Evolutionary conservation across 2,329 filamentous ascomycete genomes (phyloP).

Genomic region (Nemania bipapillata): DNA sequence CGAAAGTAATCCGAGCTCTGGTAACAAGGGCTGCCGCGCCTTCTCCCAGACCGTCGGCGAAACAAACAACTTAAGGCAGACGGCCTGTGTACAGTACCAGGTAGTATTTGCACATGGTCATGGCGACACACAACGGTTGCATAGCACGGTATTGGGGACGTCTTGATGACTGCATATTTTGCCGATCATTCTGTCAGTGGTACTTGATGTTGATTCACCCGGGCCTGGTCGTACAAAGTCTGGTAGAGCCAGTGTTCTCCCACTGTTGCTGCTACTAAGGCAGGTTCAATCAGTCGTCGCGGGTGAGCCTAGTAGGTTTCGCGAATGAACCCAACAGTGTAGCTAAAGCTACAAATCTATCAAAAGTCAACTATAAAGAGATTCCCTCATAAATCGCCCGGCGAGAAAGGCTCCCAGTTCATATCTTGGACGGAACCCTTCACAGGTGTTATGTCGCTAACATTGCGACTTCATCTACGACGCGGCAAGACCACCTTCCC

Average conservation of each 20-base stretch:
- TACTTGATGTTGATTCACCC: slow-evolving; percentile 36
- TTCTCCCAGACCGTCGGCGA: slow-evolving; percentile 8
- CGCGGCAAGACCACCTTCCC: slow-evolving; percentile 15
- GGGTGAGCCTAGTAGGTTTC: neutral
- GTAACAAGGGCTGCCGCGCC: slow-evolving; percentile 11
- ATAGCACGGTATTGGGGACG: slow-evolving; percentile 26
- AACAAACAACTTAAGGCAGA: slow-evolving; percentile 25
- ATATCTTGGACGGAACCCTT: neutral
- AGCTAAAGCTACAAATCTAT: neutral
- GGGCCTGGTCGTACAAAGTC: slow-evolving; percentile 41
- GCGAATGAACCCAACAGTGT: neutral
- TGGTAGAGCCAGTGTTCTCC: slow-evolving; percentile 39
- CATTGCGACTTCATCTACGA: slow-evolving; percentile 16
- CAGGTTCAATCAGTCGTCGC: slow-evolving; percentile 23
- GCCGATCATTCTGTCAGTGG: slow-evolving; percentile 16
- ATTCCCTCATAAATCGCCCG: neutral
- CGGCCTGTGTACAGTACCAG: slow-evolving; percentile 32
- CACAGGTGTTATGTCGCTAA: slow-evolving; percentile 25
- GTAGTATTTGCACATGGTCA: slow-evolving; percentile 37
- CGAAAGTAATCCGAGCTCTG: slow-evolving; percentile 50
- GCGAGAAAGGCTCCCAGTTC: neutral
- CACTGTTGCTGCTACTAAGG: slow-evolving; percentile 26
- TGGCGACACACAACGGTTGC: slow-evolving; percentile 30
- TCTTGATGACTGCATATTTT: slow-evolving; percentile 13
- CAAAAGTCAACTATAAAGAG: slow-evolving; percentile 1